These are phyloP conservation scores for Penicillium thymicola DNA, from an alignment of 2,329 filamentous ascomycete species.

Conservation along the genomic window DNA sequence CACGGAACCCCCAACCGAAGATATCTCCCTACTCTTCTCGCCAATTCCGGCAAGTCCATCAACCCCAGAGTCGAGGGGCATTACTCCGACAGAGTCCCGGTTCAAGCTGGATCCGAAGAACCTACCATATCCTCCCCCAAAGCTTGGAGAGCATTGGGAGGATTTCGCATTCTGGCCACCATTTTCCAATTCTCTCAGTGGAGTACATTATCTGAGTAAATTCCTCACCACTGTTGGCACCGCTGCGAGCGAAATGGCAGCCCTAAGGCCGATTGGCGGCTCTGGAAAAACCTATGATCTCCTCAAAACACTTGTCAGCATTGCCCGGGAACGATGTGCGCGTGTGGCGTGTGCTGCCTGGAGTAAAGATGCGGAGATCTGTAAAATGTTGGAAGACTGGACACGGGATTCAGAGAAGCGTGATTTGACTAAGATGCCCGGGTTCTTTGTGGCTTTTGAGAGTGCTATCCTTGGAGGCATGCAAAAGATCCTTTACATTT, in stretches of 20 bases:
- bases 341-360: conserved; percentile 84
- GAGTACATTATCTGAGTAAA: conserved; percentile 83
- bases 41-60: conserved; percentile 65
- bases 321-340: conserved; percentile 78
- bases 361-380: conserved; percentile 89
- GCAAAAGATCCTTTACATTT: conserved; percentile 93
- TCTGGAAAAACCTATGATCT: conserved; percentile 61
- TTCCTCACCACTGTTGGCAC: conserved; percentile 80
- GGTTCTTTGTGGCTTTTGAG: conserved; percentile 81
- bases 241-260: conserved; percentile 80
- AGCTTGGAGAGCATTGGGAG: conserved; percentile 81
- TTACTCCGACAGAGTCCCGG: conserved; percentile 63
- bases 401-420: conserved; percentile 74
- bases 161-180: conserved; percentile 96
- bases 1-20: conserved; percentile 80
- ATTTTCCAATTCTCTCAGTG: conserved; percentile 84
- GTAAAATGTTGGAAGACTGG: conserved; percentile 93
- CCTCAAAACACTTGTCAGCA: conserved; percentile 70
- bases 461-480: conserved; percentile 76
- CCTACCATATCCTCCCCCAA: conserved; percentile 72
- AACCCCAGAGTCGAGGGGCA: conserved; percentile 56
- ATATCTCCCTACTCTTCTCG: conserved; percentile 82
- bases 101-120: conserved; percentile 79
- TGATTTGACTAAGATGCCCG: conserved; percentile 88
- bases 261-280: conserved; percentile 64